Evolutionary conservation across 495 filamentous ascomycete species (phyloP), one percentile per base, ranked within the genome.

Genomic region (Penicillium egyptiacum): DNA sequence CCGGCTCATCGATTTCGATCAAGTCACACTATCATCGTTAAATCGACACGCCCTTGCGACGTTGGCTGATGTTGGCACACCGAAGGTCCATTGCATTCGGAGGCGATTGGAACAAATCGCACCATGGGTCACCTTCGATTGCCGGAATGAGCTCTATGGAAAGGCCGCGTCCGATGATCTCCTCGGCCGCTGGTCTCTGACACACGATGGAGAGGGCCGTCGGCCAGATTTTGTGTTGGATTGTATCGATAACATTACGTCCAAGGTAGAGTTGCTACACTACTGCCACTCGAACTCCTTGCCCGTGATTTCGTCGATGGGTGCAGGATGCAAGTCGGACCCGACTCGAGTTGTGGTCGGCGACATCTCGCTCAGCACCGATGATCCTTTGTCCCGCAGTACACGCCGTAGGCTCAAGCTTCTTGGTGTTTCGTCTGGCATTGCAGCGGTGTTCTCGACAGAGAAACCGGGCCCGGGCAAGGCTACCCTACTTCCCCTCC

Each of bases 171-270:
- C 90, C 4, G 82, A 84, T 5, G 65, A 62, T 10, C 74, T 96
- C 51, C 74, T 98, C 47, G 83, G 66, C 2, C 72, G 80, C 0
- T 88, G 87, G 85, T 68, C 70, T 2, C 50, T 72, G 60, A 66
- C 68, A 40, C 71, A 77, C 33, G 70, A 69, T 1, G 80, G 81
- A n/a, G 80, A 77, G 8, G 83, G 81, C 14, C 83, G 82, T 54
- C 80, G 77, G 63, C 91, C 91, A 2, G 88, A 92, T 63, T 99
- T 86, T 58, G 86, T 99, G 5, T 83, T 99, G 23, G 94, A 99
- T 73, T 96, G 94, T 14, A 99, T 99, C 59, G 94, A 99, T 65
- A 98, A 99, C 69, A 97, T 98, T 57, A 87, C 93, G 22, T 96
- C 91, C 50, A 99, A 99, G 74, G 94, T 98, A 16, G 88, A 89